Base-by-base conservation (phyloP, 352 stramenopile species). In the Peronospora belbahrii region DNA sequence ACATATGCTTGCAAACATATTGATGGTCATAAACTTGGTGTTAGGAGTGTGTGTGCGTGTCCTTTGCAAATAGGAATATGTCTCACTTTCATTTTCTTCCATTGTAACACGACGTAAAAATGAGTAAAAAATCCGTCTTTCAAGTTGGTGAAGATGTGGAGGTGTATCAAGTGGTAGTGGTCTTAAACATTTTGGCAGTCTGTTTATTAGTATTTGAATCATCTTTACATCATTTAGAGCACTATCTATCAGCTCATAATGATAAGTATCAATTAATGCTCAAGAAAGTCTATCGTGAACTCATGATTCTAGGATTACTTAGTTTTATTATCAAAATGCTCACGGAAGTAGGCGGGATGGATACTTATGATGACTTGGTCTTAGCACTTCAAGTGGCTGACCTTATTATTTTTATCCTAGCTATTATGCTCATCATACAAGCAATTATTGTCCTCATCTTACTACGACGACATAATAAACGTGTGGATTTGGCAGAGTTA, bases 201-300 rank as follows among this genome's bases (percentile, higher is more conserved):
- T 68, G 42, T 33, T 28, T 85, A 25, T 48, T 83, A 6, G 6
- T 68, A 3, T 62, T 81, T 17, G 73, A 85, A 42, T 31, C 44
- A 4, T 32, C 25, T 9, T 32, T 83, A 40, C 73, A 85, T 39
- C 37, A 54, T 30, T 36, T 54, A 11, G 47, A 54, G 20, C 47
- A 54, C 20, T 30, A 48, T 3, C 18, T 54, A 5, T 17, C 40
- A 15, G 44, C 55, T 11, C 55, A 52, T 22, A 65, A 70, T 33
- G 62, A 64, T 39, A 85, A 83, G 55, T 85, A 81, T 43, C 39
- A 75, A 38, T 57, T 77, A 33, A 85, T 85, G 52, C 49, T 85
- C 36, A 72, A 62, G 44, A 85, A 85, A 37, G 60, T 67, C 6
- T 83, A 68, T 42, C 56, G 60, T 37, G 71, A 83, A 36, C 42